Evolutionary conservation across 1,284 basidiomycete species (phyloP), one percentile per base, ranked within the genome.

Genomic region (Pseudozyma sp.): DNA sequence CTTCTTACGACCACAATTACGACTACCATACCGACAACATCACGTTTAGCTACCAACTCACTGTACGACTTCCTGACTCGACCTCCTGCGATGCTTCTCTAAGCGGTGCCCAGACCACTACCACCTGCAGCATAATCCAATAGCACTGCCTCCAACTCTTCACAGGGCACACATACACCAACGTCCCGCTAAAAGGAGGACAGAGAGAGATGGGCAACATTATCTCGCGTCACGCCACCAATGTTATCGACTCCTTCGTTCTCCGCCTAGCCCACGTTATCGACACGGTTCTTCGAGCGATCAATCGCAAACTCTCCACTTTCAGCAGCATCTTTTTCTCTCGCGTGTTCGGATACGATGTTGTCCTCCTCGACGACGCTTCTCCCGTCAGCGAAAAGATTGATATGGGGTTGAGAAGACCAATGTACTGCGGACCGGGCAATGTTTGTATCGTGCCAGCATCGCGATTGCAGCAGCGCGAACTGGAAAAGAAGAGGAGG

Each of bases 401-500:
- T 66, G 8, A 50, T 68, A 0, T 73, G n/a, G n/a, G n/a, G n/a
- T n/a, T n/a, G n/a, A n/a, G n/a, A n/a, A n/a, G n/a, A n/a, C n/a
- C n/a, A n/a, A n/a, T n/a, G n/a, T n/a, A n/a, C n/a, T n/a, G 70
- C 34, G 64, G 45, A 2, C 70, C 60, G 6, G 71, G 61, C 10
- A 74, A 74, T 9, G 61, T 74, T 5, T 74, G 71, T 31, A 52
- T 74, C 6, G 61, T 74, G 0, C 71, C 71, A 0, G 71, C 62
- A 5, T 55, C 42, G 3, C 16, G 53, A 16, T 16, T 63, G 1
- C 50, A 61, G 40, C 57, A 62, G 36, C 42, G 63, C 3, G 53
- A 61, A 21, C 5, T 31, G 36, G 66, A 74, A 13, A 74, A 69
- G 49, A 67, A 56, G 43, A 44, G 70, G 7, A 44, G 62, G 10